These are phyloP conservation scores for Macrolepiota fuliginosa DNA, from an alignment of 768 basidiomycete genomes.

Conservation along the genomic window DNA sequence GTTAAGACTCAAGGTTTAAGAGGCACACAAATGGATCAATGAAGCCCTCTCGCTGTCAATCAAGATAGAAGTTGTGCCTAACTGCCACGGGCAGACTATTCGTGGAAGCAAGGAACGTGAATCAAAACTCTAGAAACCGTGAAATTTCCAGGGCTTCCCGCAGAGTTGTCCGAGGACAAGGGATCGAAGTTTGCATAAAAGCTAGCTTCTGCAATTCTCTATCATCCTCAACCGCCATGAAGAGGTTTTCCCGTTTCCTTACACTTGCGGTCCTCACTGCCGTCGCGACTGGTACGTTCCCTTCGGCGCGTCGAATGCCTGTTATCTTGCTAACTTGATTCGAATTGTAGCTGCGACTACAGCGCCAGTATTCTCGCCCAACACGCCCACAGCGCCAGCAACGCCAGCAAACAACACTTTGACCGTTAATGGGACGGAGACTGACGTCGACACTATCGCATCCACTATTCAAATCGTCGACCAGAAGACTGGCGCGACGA, in stretches of 20 bases:
- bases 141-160: background rate
- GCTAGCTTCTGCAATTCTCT: background rate
- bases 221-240: slow-evolving; percentile 8
- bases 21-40: background rate
- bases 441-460: slow-evolving; percentile 33
- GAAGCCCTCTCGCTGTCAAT: background rate
- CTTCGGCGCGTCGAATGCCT: background rate
- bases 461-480: slow-evolving; percentile 32
- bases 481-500: slow-evolving; percentile 35
- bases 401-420: slow-evolving; percentile 16
- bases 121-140: background rate
- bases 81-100: slow-evolving; percentile 1
- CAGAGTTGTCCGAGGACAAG: background rate
- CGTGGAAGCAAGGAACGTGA: slow-evolving; percentile 10
- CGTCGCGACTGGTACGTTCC: slow-evolving; percentile 20
- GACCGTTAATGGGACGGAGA: slow-evolving; percentile 22
- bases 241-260: slow-evolving; percentile 13
- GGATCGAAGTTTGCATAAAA: slow-evolving; percentile 5
- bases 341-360: slow-evolving; percentile 17
- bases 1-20: background rate
- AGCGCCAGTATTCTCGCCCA: slow-evolving; percentile 20
- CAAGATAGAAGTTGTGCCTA: slow-evolving; percentile 8
- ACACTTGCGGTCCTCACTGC: slow-evolving; percentile 20
- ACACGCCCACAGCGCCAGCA: slow-evolving; percentile 13
- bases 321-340: background rate